phyloP scores from a whole-genome alignment of 257 asterid genomes.

The Scutellaria minor region DNA sequence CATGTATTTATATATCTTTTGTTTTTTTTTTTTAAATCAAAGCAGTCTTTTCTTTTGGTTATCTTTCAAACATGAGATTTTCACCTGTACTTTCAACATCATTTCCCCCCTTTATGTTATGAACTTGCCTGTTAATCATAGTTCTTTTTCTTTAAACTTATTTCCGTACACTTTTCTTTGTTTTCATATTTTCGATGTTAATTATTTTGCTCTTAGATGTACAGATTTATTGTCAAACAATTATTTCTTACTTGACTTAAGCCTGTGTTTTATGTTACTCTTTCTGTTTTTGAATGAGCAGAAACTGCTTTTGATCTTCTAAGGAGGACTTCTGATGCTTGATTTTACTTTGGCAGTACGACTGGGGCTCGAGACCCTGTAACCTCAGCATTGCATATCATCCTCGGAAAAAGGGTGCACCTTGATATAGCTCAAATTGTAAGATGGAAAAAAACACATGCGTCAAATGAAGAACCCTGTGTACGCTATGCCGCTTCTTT shows the following conservation, averaged over 20 bases:
- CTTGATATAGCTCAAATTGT: constrained; percentile 97
- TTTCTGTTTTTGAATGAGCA: neutral
- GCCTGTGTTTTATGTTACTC: neutral
- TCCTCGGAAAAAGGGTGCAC: constrained; percentile 83
- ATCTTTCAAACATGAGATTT: neutral
- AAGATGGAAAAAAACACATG: constrained; percentile 79
- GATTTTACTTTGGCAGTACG: constrained; percentile 67
- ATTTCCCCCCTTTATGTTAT: neutral
- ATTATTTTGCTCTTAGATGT: constrained; percentile 1
- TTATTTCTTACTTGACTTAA: neutral
- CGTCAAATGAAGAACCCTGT: constrained; percentile 79
- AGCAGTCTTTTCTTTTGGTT: neutral
- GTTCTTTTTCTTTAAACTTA: neutral
- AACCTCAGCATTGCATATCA: constrained; percentile 90
- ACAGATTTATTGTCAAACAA: neutral
- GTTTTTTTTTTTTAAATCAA: too few relatives aligned
- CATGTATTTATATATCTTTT: too few relatives aligned
- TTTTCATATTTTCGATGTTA: neutral
- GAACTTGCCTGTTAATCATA: neutral
- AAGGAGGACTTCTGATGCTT: constrained; percentile 12
- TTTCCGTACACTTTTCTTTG: constrained; percentile 16
- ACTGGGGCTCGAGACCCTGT: constrained; percentile 96
- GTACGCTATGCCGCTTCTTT: constrained; percentile 99
- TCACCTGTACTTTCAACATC: neutral
- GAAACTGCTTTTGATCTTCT: constrained; percentile 25